Evolutionary conservation across 495 filamentous ascomycete genomes (phyloP).

Genomic region (Xylaria telfairii): DNA sequence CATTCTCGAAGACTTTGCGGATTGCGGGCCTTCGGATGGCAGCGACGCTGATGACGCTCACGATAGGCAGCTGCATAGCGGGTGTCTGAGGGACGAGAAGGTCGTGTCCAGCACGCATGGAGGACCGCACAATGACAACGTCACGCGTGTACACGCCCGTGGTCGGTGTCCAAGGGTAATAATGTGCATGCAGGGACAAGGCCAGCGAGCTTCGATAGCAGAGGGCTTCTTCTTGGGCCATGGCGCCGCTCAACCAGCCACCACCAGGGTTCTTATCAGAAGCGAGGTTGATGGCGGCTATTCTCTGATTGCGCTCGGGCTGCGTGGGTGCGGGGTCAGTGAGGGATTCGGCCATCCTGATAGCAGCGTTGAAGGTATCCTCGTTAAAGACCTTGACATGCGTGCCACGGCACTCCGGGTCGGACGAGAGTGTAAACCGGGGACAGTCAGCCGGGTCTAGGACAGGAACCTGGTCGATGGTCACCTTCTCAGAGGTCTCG

Average conservation of each 20-base stretch:
- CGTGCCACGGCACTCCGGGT: constrained; percentile 27
- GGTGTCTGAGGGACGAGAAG: constrained; percentile 46
- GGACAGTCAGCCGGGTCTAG: constrained; percentile 35
- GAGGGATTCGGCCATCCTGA: constrained; percentile 39
- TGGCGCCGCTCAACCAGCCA: constrained; percentile 59
- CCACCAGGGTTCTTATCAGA: constrained; percentile 59
- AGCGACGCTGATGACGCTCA: constrained; percentile 64
- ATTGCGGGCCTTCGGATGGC: constrained; percentile 49
- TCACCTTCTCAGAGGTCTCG: constrained; percentile 22
- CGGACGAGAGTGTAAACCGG: constrained; percentile 26
- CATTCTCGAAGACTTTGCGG: neutral
- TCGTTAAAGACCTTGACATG: constrained; percentile 52
- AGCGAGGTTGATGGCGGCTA: constrained; percentile 68
- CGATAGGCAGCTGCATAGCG: constrained; percentile 47
- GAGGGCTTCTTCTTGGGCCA: constrained; percentile 71
- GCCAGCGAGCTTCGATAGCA: constrained; percentile 67
- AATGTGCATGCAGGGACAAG: constrained; percentile 51
- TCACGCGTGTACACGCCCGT: constrained; percentile 62
- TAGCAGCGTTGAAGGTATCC: constrained; percentile 59
- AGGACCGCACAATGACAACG: constrained; percentile 61
- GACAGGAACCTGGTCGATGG: constrained; percentile 16
- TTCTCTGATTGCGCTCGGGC: constrained; percentile 30
- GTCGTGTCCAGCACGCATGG: constrained; percentile 45
- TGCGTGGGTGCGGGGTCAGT: constrained; percentile 14
- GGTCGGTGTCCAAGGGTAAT: constrained; percentile 57